Evolutionary conservation across 176 grass and related monocot genomes (phyloP), one percentile per base, ranked within the genome.

Genomic region (Oryza rufipogon): DNA sequence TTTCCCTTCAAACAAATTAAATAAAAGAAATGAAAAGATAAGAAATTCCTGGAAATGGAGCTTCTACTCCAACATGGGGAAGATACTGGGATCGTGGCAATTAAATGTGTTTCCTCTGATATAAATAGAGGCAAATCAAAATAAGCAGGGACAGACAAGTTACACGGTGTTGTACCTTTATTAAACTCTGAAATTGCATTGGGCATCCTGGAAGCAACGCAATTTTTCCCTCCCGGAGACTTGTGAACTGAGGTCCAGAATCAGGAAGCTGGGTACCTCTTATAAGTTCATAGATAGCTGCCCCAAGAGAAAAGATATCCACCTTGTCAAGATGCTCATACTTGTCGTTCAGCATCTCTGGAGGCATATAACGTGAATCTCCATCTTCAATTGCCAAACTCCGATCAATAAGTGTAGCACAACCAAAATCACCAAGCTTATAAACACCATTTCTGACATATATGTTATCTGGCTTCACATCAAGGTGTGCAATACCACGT

Each of bases 401-500:
- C 17, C 77, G 78, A 86, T 98, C 81, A 77, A 58, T 77, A 64
- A 95, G 91, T 65, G 91, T 95, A 38, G 93, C 96, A 90, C 96
- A 95, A 32, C 93, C 93, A 68, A 98, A 95, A 71, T 98, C 96
- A 58, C 96, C 96, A 15, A 98, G 93, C 87, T 98, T 99, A 85
- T 96, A 96, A 70, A 86, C 52, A 70, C 87, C 83, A 81, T 88
- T 82, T 88, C 84, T 90, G 30, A 82, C 66, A 79, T 96, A 99
- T 82, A 99, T 96, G 81, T 99, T 99, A 72, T 99, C 96, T 71
- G 93, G 96, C 81, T 99, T 99, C 81, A 99, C 91, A 54, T 99
- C 96, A 74, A 96, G 83, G 81, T 99, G 96, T 67, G 89, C 96
- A 81, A 99, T 56, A 19, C 96, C 96, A 77, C 12, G 48, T 34